Evolutionary conservation across 148 eudicot species (phyloP).

Genomic region (Chenopodium suecicum): DNA sequence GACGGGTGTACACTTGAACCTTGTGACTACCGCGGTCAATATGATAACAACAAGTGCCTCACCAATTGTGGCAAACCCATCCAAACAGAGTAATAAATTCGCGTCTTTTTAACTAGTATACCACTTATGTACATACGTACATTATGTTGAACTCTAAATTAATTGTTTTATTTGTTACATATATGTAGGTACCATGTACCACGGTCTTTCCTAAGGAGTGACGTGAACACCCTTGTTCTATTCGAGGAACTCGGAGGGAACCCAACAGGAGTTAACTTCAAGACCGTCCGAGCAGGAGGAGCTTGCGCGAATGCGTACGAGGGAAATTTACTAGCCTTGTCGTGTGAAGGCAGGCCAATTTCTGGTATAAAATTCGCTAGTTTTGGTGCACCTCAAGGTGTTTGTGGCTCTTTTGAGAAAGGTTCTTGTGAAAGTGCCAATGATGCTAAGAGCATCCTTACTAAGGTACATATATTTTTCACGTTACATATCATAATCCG

Average conservation of each 20-base stretch:
- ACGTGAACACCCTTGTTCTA: conserved; percentile 50
- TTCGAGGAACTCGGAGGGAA: conserved; percentile 74
- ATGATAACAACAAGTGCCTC: conserved; percentile 40
- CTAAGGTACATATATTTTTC: conserved; percentile 25
- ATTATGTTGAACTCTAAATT: no score
- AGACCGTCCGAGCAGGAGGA: conserved; percentile 34
- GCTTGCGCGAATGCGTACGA: conserved; percentile 53
- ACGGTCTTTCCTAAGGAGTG: conserved; percentile 41
- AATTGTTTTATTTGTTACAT: no score
- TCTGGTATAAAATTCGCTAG: conserved; percentile 45
- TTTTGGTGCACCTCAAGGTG: conserved; percentile 48
- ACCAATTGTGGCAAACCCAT: conserved; percentile 55
- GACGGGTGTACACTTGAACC: conserved; percentile 42
- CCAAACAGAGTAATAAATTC: conserved; percentile 47
- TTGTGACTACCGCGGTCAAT: conserved; percentile 65
- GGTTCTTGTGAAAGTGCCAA: conserved; percentile 39
- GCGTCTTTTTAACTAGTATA: no score
- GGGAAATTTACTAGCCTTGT: conserved; percentile 35
- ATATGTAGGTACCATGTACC: conserved; percentile 68
- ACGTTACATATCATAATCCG: no score
- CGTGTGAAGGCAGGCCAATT: conserved; percentile 47
- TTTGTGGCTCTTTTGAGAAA: conserved; percentile 41
- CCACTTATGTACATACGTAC: background rate
- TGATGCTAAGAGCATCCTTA: conserved; percentile 37
- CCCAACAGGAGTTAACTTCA: conserved; percentile 55